Conservation (phyloP, 2,329 filamentous ascomycete species). For the Ophiostoma pallidulum region DNA sequence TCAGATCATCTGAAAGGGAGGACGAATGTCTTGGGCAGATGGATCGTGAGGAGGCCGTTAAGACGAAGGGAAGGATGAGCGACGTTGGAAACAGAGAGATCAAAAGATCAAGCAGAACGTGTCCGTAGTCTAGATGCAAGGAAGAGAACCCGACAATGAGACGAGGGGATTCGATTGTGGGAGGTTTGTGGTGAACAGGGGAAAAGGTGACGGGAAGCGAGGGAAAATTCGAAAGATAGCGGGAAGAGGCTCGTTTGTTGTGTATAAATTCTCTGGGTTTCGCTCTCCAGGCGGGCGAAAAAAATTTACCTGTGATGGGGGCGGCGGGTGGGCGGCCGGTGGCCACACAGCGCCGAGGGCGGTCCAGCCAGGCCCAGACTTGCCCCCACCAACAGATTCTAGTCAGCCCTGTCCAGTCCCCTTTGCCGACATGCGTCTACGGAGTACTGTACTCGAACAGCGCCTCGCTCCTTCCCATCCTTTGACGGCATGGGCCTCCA, state of each 20-base stretch:
- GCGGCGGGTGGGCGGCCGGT: constrained; percentile 6
- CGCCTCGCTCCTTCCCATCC: background rate
- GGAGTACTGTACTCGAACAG: too few species aligned
- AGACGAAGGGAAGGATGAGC: too few species aligned
- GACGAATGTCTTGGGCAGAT: background rate
- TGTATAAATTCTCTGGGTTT: constrained; percentile 3
- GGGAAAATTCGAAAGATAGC: background rate
- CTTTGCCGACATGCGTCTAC: background rate
- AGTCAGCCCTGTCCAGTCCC: background rate
- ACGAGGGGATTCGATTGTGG: background rate
- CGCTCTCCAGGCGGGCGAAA: background rate
- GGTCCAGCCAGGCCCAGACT: too few species aligned
- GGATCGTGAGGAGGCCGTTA: too few species aligned
- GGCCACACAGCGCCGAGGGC: background rate
- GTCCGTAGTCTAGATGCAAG: background rate
- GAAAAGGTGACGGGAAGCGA: background rate
- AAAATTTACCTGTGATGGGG: constrained; percentile 6
- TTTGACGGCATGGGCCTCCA: too few species aligned
- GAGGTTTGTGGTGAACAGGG: background rate
- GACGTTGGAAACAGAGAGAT: too few species aligned
- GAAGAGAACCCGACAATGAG: background rate
- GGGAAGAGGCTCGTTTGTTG: background rate
- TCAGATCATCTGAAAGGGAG: background rate
- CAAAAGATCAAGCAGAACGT: background rate
- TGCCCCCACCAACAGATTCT: too few species aligned